These are phyloP conservation scores for Crucibulum cyathiforme DNA, from an alignment of 1,284 basidiomycete genomes.

Conservation along the genomic window DNA sequence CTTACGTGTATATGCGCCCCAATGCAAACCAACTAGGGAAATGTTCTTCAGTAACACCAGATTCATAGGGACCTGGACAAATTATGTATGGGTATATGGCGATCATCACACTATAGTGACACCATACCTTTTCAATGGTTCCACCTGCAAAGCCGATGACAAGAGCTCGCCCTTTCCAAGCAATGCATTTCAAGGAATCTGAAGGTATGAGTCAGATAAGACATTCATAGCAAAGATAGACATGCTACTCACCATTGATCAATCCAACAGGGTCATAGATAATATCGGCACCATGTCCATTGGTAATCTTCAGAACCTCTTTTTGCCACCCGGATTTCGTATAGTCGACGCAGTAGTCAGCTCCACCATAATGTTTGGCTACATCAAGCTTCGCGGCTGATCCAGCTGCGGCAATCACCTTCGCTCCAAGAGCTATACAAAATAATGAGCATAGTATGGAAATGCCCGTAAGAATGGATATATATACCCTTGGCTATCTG, in stretches of 20 bases:
- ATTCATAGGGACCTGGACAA: constrained; percentile 79
- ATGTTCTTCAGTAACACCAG: constrained; percentile 89
- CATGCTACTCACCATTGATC: constrained; percentile 59
- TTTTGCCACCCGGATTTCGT: constrained; percentile 75
- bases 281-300: constrained; percentile 85
- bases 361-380: constrained; percentile 70
- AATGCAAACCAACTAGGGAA: constrained; percentile 81
- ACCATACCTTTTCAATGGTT: constrained; percentile 81
- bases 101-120: background rate
- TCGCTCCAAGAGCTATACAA: constrained; percentile 69
- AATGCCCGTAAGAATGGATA: background rate
- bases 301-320: constrained; percentile 75
- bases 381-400: constrained; percentile 74
- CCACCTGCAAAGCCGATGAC: constrained; percentile 94
- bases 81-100: background rate
- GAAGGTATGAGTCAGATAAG: constrained; percentile 6
- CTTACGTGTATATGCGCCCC: constrained; percentile 82
- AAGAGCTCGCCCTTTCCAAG: constrained; percentile 91
- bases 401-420: constrained; percentile 81
- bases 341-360: constrained; percentile 76
- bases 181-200: constrained; percentile 90
- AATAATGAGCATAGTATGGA: background rate
- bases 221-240: background rate
- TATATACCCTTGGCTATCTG: constrained; percentile 84
- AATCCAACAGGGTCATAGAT: constrained; percentile 91